Base-by-base conservation (phyloP, 805 yeast genomes). In the Dipodascopsis tothii region DNA sequence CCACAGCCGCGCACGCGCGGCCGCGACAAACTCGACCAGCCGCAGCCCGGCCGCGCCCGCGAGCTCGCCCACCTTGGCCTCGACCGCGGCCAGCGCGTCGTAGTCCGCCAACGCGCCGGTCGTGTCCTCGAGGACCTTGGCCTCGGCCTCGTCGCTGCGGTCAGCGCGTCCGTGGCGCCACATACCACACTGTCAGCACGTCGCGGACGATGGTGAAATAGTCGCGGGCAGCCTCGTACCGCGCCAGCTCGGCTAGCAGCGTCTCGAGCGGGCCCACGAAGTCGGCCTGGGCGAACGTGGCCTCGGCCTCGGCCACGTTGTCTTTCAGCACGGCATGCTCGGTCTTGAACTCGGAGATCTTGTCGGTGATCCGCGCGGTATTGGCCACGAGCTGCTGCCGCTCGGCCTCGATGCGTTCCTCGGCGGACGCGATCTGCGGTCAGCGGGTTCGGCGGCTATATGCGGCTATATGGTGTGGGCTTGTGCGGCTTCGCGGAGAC, bases 361-460 rank as follows among this genome's bases (percentile, higher is more conserved):
- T 33, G n/a, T 18, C 16, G 9, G 40, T 21, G 17, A 44, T 37
- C 3, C 33, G 22, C 21, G 39, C 39, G 3, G 51, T 47, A 6
- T 28, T 32, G 14, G 9, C 9, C 14, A 47, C 16, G 5, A 49
- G 33, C 5, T 20, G 18, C 5, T 35, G 21, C 5, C 39, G 39
- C 34, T 49, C 48, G n/a, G n/a, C 17, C 7, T 19, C 39, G 11
- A 49, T 43, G 17, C 33, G 11, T 2, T 33, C 5, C 17, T 45
- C 39, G 3, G 32, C 21, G n/a, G 27, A 41, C 20, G 37, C 40
- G 18, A 49, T 47, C 53, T 49, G 34, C 30, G 9, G 9, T 25
- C n/a, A n/a, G n/a, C n/a, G n/a, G n/a, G n/a, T n/a, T n/a, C n/a
- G n/a, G n/a, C n/a, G n/a, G n/a, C n/a, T n/a, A n/a, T n/a, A n/a